A percentile compares a stretch with the other conserved stretches of the same genome.
These are phyloP conservation scores for Phytophthora aleatoria DNA, from an alignment of 352 stramenopile species.

Conservation along the genomic window DNA sequence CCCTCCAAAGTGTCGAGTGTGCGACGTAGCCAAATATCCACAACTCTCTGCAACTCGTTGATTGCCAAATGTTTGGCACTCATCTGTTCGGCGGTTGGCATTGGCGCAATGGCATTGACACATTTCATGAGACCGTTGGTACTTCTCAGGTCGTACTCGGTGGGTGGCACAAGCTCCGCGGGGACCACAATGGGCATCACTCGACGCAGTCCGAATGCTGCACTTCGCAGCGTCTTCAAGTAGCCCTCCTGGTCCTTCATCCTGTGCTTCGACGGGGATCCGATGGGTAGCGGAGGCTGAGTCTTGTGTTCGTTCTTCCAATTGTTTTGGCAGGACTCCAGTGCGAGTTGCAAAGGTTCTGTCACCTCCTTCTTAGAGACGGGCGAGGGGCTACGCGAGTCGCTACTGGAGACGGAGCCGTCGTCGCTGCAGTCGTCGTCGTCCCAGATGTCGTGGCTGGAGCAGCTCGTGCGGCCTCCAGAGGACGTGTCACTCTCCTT, in stretches of 20 bases:
- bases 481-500: slow-evolving; percentile 42
- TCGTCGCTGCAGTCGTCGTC: slow-evolving; percentile 54
- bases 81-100: slow-evolving; percentile 63
- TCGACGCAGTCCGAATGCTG: slow-evolving; percentile 27
- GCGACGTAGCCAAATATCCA: slow-evolving; percentile 69
- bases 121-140: slow-evolving; percentile 86
- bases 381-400: slow-evolving; percentile 15
- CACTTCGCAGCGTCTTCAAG: slow-evolving; percentile 10
- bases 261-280: slow-evolving; percentile 11
- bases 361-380: slow-evolving; percentile 14
- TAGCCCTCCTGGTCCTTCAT: slow-evolving; percentile 20
- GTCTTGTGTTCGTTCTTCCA: slow-evolving; percentile 20
- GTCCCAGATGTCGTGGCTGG: slow-evolving; percentile 55
- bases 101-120: slow-evolving; percentile 64
- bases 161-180: slow-evolving; percentile 57
- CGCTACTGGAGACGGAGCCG: slow-evolving; percentile 31
- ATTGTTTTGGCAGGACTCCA: slow-evolving; percentile 12
- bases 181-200: slow-evolving; percentile 63
- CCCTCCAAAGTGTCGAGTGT: slow-evolving; percentile 48
- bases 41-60: slow-evolving; percentile 69
- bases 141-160: slow-evolving; percentile 81
- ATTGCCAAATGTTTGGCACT: slow-evolving; percentile 79
- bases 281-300: slow-evolving; percentile 14
- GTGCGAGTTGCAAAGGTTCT: slow-evolving; percentile 24
- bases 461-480: slow-evolving; percentile 47